phyloP scores from a whole-genome alignment of 768 basidiomycete species.

The Podaxis mareebaensis region DNA sequence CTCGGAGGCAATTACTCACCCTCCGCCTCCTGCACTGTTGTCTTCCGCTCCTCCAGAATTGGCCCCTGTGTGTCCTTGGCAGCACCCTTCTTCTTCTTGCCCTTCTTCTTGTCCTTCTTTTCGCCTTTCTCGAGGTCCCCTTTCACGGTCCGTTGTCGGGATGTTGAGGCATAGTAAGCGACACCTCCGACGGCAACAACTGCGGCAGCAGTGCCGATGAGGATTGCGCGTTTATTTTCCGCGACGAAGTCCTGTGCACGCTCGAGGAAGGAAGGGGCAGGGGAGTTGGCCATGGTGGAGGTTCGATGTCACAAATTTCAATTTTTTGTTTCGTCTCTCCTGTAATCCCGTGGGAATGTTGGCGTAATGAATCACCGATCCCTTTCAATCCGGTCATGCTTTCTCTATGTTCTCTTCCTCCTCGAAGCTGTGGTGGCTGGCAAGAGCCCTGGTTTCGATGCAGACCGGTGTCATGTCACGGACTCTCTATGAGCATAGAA shows the following conservation, averaged over 20 bases:
- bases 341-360: conserved; percentile 12
- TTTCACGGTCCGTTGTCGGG: conserved; percentile 34
- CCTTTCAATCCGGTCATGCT: background rate
- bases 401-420: background rate
- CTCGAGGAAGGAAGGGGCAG: conserved; percentile 43
- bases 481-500: background rate
- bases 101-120: conserved; percentile 46
- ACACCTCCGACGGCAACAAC: conserved; percentile 71
- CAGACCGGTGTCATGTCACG: background rate
- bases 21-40: conserved; percentile 36
- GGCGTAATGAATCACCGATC: conserved; percentile 2
- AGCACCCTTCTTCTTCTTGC: conserved; percentile 58
- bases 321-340: conserved; percentile 1
- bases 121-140: conserved; percentile 47
- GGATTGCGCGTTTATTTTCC: conserved; percentile 76
- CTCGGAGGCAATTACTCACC: conserved; percentile 21
- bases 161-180: conserved; percentile 73
- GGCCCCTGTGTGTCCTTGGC: conserved; percentile 67
- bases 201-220: conserved; percentile 73
- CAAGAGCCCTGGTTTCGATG: background rate
- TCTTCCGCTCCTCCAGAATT: conserved; percentile 72
- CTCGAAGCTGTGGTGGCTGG: background rate
- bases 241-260: conserved; percentile 69
- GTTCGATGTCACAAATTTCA: conserved; percentile 16
- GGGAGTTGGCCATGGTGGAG: conserved; percentile 19